Conservation (phyloP, 1,139 yeast genomes). For the Debaryomycetaceae sp. region DNA sequence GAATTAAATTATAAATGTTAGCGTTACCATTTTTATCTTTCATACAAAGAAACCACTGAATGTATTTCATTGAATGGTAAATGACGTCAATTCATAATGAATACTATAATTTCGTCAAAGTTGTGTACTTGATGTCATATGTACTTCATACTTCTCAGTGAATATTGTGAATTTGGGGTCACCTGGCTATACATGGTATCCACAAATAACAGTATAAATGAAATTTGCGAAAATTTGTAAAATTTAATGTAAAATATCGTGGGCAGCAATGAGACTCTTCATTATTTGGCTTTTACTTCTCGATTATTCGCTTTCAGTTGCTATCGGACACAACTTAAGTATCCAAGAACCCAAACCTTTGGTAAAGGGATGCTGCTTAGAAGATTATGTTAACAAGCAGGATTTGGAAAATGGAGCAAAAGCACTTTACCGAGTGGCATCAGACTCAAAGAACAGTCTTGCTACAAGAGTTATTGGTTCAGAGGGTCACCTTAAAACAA, state of each 20-base stretch:
- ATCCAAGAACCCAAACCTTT: not conserved
- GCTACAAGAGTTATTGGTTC: conserved; percentile 4
- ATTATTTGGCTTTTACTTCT: not conserved
- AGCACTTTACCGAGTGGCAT: not conserved
- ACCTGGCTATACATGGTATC: not conserved
- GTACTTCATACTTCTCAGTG: no score
- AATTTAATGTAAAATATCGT: not conserved
- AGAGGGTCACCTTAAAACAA: conserved; percentile 2
- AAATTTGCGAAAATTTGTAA: not conserved
- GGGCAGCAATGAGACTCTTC: no score
- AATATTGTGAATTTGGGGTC: no score
- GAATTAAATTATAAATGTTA: no score
- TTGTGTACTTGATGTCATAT: no score
- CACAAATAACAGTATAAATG: not conserved
- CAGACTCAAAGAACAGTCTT: not conserved
- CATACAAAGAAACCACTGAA: no score
- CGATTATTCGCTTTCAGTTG: not conserved
- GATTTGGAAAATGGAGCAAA: conserved; percentile 3
- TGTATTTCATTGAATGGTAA: no score
- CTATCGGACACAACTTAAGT: not conserved
- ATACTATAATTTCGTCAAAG: no score
- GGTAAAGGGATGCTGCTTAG: conserved; percentile 5
- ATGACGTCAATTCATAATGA: no score
- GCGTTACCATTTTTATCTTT: no score
- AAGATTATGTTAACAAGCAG: not conserved